These are phyloP conservation scores for Ophiosphaerella korrae DNA, from an alignment of 2,329 filamentous ascomycete species.

Conservation along the genomic window DNA sequence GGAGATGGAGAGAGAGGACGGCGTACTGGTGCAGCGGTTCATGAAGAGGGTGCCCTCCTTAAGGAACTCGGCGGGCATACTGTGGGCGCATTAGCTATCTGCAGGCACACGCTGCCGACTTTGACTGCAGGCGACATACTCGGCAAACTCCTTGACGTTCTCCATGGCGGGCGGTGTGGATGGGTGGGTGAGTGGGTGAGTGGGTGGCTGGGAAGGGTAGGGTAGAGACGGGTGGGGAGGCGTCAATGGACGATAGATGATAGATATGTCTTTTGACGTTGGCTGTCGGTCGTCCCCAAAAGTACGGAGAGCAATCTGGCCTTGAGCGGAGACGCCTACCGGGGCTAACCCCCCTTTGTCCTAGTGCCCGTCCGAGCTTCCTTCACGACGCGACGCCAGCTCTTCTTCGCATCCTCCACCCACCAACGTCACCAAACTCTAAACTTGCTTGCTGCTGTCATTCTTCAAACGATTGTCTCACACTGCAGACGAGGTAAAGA, in stretches of 20 bases:
- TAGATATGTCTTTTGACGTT: slow-evolving; percentile 10
- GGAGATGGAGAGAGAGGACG: not conserved
- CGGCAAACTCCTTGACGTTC: slow-evolving; percentile 71
- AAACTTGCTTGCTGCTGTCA: not conserved
- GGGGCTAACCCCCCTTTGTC: not conserved
- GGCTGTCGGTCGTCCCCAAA: slow-evolving; percentile 13
- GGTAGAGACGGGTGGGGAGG: slow-evolving; percentile 1
- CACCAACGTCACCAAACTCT: not conserved
- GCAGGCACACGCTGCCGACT: not conserved
- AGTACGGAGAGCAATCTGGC: slow-evolving; percentile 33
- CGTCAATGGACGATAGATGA: slow-evolving; percentile 1
- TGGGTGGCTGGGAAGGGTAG: not conserved
- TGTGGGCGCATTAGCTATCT: slow-evolving; percentile 28
- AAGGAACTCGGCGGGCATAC: slow-evolving; percentile 49
- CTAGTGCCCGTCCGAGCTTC: slow-evolving; percentile 17
- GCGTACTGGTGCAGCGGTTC: slow-evolving; percentile 54
- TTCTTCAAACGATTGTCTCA: not conserved
- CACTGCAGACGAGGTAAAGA: not conserved
- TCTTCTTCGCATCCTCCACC: slow-evolving; percentile 13
- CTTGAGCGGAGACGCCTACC: slow-evolving; percentile 29
- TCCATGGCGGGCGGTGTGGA: slow-evolving; percentile 60
- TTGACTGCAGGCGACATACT: slow-evolving; percentile 44
- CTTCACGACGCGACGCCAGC: slow-evolving; percentile 16
- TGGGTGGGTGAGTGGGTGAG: too few relatives aligned
- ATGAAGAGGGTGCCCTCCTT: slow-evolving; percentile 57